Percentiles rank a stretch among this genome's conserved stretches.
Conservation (phyloP, 2,329 filamentous ascomycete genomes). For the Trichocomaceae sp. region DNA sequence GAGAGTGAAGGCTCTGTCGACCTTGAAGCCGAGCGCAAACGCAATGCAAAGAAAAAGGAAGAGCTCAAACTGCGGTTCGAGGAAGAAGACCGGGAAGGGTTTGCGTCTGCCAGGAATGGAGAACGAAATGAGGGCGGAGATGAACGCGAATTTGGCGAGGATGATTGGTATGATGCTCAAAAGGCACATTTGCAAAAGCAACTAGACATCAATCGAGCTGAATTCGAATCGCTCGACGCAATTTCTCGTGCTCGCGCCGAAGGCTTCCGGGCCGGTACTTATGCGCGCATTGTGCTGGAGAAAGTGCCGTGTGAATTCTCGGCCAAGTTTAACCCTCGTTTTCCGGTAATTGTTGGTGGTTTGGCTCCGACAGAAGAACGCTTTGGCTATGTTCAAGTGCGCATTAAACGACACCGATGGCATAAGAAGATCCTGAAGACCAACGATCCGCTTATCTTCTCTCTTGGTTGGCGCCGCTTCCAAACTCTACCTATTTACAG, state of each 20-base stretch:
- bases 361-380: constrained; percentile 88
- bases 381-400: constrained; percentile 89
- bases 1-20: constrained; percentile 34
- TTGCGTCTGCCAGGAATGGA: constrained; percentile 76
- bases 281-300: constrained; percentile 84
- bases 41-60: constrained; percentile 86
- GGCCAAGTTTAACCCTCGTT: constrained; percentile 69
- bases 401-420: constrained; percentile 97
- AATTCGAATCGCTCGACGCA: constrained; percentile 83
- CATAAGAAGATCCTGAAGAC: constrained; percentile 99
- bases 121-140: constrained; percentile 63
- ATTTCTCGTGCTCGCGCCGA: constrained; percentile 76
- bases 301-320: constrained; percentile 88
- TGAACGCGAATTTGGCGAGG: constrained; percentile 82
- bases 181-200: constrained; percentile 95
- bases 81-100: constrained; percentile 94
- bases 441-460: constrained; percentile 95
- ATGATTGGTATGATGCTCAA: constrained; percentile 97
- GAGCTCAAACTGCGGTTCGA: constrained; percentile 92
- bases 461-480: constrained; percentile 91
- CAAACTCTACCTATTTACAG: constrained; percentile 89
- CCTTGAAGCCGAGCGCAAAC: constrained; percentile 82
- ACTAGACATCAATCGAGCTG: constrained; percentile 89
- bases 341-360: constrained; percentile 85
- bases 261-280: constrained; percentile 85